phyloP scores from a whole-genome alignment of 2,329 filamentous ascomycete genomes.

The Clonostachys sp. region DNA sequence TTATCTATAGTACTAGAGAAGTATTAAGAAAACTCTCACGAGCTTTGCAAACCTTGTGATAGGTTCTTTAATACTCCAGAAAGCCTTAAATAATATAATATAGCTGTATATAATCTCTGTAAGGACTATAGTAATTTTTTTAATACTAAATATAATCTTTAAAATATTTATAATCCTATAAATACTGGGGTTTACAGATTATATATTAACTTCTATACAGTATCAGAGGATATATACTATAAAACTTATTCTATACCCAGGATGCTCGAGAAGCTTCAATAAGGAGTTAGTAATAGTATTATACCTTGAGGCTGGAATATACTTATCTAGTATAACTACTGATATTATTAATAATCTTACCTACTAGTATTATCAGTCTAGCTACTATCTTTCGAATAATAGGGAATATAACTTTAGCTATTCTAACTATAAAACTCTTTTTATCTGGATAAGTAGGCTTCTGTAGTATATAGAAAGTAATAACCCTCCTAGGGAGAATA shows the following conservation, averaged over 20 bases:
- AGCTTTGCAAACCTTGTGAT: no score
- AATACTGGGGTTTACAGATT: no score
- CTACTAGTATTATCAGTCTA: no score
- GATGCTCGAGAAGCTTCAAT: background rate
- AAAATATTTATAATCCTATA: background rate
- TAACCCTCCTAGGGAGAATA: background rate
- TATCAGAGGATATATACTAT: background rate
- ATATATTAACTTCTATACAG: conserved; percentile 1
- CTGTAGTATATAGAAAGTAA: no score
- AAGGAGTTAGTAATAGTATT: background rate
- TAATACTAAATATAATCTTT: conserved; percentile 2
- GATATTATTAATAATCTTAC: background rate
- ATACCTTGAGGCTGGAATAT: background rate
- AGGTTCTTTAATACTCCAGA: no score
- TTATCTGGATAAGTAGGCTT: no score
- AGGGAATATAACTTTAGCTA: background rate
- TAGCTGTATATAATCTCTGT: no score
- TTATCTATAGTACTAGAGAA: background rate
- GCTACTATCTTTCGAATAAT: background rate
- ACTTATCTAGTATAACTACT: background rate
- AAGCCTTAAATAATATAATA: no score
- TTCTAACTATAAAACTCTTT: no score
- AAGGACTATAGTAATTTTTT: conserved; percentile 1
- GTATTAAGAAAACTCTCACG: no score
- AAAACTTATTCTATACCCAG: background rate